Base-by-base conservation (phyloP, 1,284 basidiomycete species). In the Pseudozyma flocculosa region DNA sequence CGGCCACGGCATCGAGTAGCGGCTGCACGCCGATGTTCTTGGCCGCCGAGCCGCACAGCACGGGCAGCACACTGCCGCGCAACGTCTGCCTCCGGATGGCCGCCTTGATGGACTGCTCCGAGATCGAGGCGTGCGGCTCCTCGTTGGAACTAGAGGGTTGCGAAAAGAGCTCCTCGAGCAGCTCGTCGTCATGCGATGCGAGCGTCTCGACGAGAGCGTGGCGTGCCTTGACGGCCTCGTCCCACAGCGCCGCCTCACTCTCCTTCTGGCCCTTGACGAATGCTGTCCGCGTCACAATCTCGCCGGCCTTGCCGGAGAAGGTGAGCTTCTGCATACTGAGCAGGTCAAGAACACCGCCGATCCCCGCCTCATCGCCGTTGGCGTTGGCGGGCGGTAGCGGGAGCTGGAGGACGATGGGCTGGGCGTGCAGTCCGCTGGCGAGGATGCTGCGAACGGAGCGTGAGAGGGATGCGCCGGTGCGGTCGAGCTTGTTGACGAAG, bases 401-500 rank as follows among this genome's bases (percentile, higher is more conserved):
- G n/a, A 93, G 81, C 11, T 85, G 84, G n/a, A 93, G 78, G 10
- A 84, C 78, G 70, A 88, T 80, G 0, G 90, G 90, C 50, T 85
- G 84, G 2, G 84, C 82, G 71, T 93, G 90, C 40, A 93, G 82
- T 22, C 85, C 83, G 70, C 51, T 48, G 3, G 89, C 84, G 10
- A 84, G 80, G 18, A 92, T 80, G 23, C 89, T 91, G 17, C 82
- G 70, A 13, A 91, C 68, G 0, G 88, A 89, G 2, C 85, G 82
- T 45, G 82, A 81, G 56, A 90, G 85, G 0, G 88, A 90, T 17
- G 88, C 87, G 26, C 90, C 90, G 39, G 88, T 83, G 40, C 90
- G 85, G 75, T 93, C 90, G 37, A 92, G 83, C 76, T 93, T 93
- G 81, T 93, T 93, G 57, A 92, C 77, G 75, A 92, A 92, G 65